These are phyloP conservation scores for Ogataea pini DNA, from an alignment of 805 yeast genomes.

Conservation along the genomic window DNA sequence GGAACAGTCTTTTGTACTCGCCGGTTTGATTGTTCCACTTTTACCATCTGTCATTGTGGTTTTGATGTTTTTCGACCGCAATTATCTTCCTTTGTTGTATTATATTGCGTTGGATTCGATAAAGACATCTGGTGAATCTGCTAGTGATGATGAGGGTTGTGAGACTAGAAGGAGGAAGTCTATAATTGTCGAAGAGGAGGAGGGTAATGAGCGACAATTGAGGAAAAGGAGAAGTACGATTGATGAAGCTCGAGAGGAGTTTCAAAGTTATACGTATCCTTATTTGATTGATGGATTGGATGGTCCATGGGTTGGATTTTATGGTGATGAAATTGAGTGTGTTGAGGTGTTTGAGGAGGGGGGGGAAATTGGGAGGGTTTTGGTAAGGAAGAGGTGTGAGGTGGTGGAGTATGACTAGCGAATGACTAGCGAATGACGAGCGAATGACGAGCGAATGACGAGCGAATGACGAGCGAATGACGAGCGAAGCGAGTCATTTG, in stretches of 20 bases:
- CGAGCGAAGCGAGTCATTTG: background rate
- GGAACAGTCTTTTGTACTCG: conserved; percentile 54
- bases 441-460: background rate
- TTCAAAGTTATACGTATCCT: conserved; percentile 52
- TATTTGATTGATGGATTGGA: conserved; percentile 45
- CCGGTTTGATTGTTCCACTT: conserved; percentile 51
- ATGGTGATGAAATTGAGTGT: conserved; percentile 49
- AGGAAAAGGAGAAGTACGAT: conserved; percentile 49
- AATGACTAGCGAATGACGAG: no score
- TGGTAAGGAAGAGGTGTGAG: conserved; percentile 1
- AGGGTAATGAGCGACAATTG: no score
- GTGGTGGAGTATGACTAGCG: background rate
- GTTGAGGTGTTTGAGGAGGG: conserved; percentile 32
- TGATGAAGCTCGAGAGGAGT: conserved; percentile 57
- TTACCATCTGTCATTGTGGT: conserved; percentile 47
- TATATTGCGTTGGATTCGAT: conserved; percentile 63
- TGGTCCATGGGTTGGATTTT: conserved; percentile 61
- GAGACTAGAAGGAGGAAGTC: no score
- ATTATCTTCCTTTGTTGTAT: conserved; percentile 52
- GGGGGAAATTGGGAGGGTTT: background rate
- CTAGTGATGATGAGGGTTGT: conserved; percentile 15
- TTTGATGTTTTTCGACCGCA: conserved; percentile 52
- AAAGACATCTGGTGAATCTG: conserved; percentile 39
- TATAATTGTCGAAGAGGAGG: no score
- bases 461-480: background rate